Percentiles rank a stretch among this genome's conserved stretches.
Evolutionary conservation across 495 filamentous ascomycete genomes (phyloP).

Genomic region (Hamigera avellanea): DNA sequence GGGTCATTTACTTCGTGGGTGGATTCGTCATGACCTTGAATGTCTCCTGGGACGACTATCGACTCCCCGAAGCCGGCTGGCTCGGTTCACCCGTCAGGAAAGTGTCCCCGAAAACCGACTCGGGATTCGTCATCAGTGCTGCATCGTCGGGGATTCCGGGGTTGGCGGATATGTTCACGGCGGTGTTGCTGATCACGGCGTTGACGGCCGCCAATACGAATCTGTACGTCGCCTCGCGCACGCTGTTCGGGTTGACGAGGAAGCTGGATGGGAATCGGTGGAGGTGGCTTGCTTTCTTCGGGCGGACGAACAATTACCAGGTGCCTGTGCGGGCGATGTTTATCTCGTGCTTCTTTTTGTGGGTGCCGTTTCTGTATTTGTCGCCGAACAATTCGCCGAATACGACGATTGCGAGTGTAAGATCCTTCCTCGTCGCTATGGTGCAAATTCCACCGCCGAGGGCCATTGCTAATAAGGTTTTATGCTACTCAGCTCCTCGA

Average conservation of each 20-base stretch:
- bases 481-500: constrained; percentile 26
- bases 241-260: constrained; percentile 31
- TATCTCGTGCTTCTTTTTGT: constrained; percentile 26
- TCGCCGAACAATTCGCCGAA: no score
- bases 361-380: constrained; percentile 34
- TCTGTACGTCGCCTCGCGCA: constrained; percentile 36
- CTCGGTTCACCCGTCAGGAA: no score
- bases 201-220: constrained; percentile 29
- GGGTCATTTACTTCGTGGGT: constrained; percentile 16
- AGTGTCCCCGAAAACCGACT: constrained; percentile 6
- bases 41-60: constrained; percentile 21
- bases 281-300: constrained; percentile 17
- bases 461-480: no score
- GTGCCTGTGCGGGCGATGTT: constrained; percentile 28
- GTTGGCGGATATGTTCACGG: constrained; percentile 24
- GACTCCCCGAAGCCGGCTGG: constrained; percentile 20
- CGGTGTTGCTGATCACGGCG: constrained; percentile 29
- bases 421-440: constrained; percentile 2
- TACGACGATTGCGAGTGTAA: constrained; percentile 6
- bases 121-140: constrained; percentile 29
- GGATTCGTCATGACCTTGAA: constrained; percentile 24
- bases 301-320: constrained; percentile 18
- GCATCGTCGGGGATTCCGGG: constrained; percentile 11
- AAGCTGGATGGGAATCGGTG: constrained; percentile 11
- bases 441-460: no score